Conservation (phyloP, 805 yeast genomes). For the Ogataea minuta region DNA sequence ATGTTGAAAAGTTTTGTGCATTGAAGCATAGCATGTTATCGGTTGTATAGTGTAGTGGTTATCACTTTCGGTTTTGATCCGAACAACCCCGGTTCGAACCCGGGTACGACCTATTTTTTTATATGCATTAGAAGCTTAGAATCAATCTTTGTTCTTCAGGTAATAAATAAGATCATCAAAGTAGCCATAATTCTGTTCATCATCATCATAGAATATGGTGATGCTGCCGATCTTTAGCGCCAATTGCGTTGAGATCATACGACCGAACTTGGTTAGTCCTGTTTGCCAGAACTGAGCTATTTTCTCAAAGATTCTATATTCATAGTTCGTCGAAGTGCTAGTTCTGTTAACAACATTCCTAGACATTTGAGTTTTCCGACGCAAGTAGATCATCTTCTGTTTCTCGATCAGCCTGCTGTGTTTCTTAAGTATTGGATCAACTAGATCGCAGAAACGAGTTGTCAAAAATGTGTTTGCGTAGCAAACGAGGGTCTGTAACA, state of each 20-base stretch:
- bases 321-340: slow-evolving; percentile 29
- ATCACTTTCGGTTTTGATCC: slow-evolving; percentile 82
- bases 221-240: slow-evolving; percentile 38
- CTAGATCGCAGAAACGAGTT: slow-evolving; percentile 43
- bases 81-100: slow-evolving; percentile 82
- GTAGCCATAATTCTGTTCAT: slow-evolving; percentile 28
- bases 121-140: neutral
- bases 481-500: slow-evolving; percentile 28
- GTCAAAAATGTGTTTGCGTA: slow-evolving; percentile 48
- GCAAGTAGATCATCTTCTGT: slow-evolving; percentile 3
- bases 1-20: neutral
- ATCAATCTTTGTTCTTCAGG: slow-evolving; percentile 6
- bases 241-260: slow-evolving; percentile 39
- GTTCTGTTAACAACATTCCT: slow-evolving; percentile 17
- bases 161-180: slow-evolving; percentile 27
- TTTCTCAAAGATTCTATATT: slow-evolving; percentile 25
- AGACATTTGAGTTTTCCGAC: neutral
- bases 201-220: slow-evolving; percentile 27
- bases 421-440: slow-evolving; percentile 22
- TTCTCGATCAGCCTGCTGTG: slow-evolving; percentile 13
- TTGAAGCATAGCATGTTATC: neutral
- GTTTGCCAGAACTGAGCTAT: slow-evolving; percentile 34
- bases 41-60: slow-evolving; percentile 73
- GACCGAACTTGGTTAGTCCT: slow-evolving; percentile 40
- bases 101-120: slow-evolving; percentile 67